Evolutionary conservation across 1,139 yeast genomes (phyloP).

Genomic region (Groenewaldozyma sp.): DNA sequence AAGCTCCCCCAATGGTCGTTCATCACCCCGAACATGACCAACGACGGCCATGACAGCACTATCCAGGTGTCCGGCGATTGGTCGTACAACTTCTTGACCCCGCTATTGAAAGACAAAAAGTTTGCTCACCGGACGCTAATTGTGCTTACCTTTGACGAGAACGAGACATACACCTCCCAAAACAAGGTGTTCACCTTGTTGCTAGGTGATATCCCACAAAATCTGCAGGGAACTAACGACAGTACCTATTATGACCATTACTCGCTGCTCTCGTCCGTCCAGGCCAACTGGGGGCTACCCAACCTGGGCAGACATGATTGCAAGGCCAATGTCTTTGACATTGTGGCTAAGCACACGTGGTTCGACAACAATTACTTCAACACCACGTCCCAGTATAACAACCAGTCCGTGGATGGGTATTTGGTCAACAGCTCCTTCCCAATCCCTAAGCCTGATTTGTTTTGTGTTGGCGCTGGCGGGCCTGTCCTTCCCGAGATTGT

Average conservation of each 20-base stretch:
- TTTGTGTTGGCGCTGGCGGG: conserved; percentile 35
- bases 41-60: conserved; percentile 41
- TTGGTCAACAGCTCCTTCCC: conserved; percentile 28
- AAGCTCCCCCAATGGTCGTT: conserved; percentile 41
- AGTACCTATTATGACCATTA: conserved; percentile 41
- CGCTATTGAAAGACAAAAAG: conserved; percentile 34
- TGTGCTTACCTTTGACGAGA: conserved; percentile 41
- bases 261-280: conserved; percentile 37
- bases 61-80: conserved; percentile 37
- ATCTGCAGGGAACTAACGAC: conserved; percentile 35
- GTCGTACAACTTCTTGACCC: conserved; percentile 36
- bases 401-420: conserved; percentile 35
- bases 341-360: conserved; percentile 33
- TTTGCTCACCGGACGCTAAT: conserved; percentile 38
- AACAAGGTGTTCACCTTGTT: conserved; percentile 38
- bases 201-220: conserved; percentile 37
- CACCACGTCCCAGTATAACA: conserved; percentile 32
- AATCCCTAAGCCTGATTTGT: conserved; percentile 35
- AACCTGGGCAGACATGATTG: conserved; percentile 41
- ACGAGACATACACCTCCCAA: conserved; percentile 33
- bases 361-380: conserved; percentile 30
- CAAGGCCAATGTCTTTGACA: conserved; percentile 38
- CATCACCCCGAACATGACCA: conserved; percentile 43
- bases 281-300: conserved; percentile 40
- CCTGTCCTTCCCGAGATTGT: conserved; percentile 14